phyloP scores from a whole-genome alignment of 169 alveolate genomes.

The Cryptosporidium ubiquitum region DNA sequence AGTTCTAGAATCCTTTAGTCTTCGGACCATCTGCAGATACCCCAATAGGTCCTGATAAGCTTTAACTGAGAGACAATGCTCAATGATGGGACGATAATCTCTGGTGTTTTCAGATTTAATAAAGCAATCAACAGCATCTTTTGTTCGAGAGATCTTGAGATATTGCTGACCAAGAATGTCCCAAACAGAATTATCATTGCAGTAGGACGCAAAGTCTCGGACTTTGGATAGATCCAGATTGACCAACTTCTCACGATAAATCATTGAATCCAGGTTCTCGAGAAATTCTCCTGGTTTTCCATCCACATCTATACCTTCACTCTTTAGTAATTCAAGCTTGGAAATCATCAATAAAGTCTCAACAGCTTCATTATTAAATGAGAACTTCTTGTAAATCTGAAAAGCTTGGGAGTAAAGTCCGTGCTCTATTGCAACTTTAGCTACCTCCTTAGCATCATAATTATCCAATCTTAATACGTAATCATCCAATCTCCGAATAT shows the following conservation, averaged over 20 bases:
- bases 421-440: conserved; percentile 89
- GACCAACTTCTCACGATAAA: conserved; percentile 79
- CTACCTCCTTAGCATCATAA: conserved; percentile 96
- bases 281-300: neutral
- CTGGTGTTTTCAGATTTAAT: conserved; percentile 92
- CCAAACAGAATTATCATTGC: conserved; percentile 90
- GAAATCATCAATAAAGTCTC: conserved; percentile 88
- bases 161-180: conserved; percentile 95
- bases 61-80: conserved; percentile 23
- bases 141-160: conserved; percentile 85
- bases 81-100: conserved; percentile 85
- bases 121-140: conserved; percentile 95
- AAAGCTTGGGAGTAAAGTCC: conserved; percentile 92
- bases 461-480: conserved; percentile 96
- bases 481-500: conserved; percentile 91
- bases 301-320: neutral
- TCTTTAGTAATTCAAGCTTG: neutral
- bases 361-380: conserved; percentile 92
- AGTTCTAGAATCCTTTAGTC: conserved; percentile 75
- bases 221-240: conserved; percentile 39
- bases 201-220: conserved; percentile 52
- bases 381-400: conserved; percentile 91
- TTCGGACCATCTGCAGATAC: conserved; percentile 92
- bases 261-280: conserved; percentile 82
- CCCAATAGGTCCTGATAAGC: conserved; percentile 87